Evolutionary conservation across 164 flowering plant species (phyloP), one percentile per base, ranked within the genome.

Genomic region (Chimonanthus salicifolius): DNA sequence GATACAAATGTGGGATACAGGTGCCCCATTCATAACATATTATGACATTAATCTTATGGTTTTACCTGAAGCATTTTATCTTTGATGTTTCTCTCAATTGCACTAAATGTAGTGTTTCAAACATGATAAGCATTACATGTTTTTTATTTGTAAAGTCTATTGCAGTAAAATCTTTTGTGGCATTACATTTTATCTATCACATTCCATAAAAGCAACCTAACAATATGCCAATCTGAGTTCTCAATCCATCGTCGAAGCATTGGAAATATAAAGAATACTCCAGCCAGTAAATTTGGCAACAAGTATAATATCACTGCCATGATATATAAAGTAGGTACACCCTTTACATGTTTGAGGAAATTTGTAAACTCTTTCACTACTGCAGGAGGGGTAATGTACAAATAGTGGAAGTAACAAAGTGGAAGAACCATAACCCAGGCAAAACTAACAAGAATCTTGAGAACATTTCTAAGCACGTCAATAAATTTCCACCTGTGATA

Each of bases 161-260:
- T n/a, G n/a, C n/a, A n/a, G n/a, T n/a, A n/a, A n/a, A n/a, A n/a
- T n/a, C n/a, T n/a, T n/a, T n/a, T n/a, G n/a, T n/a, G n/a, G n/a
- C n/a, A n/a, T n/a, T n/a, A n/a, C n/a, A n/a, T n/a, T n/a, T n/a
- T n/a, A n/a, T n/a, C n/a, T n/a, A n/a, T n/a, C n/a, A n/a, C n/a
- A n/a, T n/a, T n/a, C 99, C 99, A 96, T 71, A 96, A 74, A 21
- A 96, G 90, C 69, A 96, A 79, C 79, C 97, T 86, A 58, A 91
- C 75, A 68, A 96, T 85, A 73, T 78, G 94, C 97, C 97, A 96
- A 71, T 96, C 92, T 3, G 99, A 96, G 83, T 89, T 94, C 80
- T 96, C 99, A 80, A 96, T 92, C 91, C 89, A 94, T 51, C 99
- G 94, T 63, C 97, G 88, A 60, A 96, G 84, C 97, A 96, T 89